A percentile compares a stretch with the other conserved stretches of the same genome.
These are phyloP conservation scores for Dujonia santamariae DNA, from an alignment of 1,139 yeast genomes.

Conservation along the genomic window DNA sequence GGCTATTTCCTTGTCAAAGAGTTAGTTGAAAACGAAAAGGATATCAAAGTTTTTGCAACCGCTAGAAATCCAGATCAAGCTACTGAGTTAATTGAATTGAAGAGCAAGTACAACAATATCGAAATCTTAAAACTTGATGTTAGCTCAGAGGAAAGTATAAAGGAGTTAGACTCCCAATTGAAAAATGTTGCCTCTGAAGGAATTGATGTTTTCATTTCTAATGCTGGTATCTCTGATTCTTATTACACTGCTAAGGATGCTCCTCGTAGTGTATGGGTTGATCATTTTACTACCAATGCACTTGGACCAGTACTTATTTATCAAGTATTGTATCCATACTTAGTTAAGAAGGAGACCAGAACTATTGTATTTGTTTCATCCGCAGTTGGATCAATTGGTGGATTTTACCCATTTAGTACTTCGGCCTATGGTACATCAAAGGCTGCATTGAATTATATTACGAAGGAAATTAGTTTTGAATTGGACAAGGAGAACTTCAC, in stretches of 20 bases:
- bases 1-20: constrained; percentile 15
- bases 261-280: constrained; percentile 13
- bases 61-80: constrained; percentile 15
- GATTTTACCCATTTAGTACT: constrained; percentile 8
- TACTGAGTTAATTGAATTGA: constrained; percentile 7
- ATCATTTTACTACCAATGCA: constrained; percentile 22
- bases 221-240: constrained; percentile 14
- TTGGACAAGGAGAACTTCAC: constrained; percentile 18
- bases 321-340: constrained; percentile 20
- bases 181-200: constrained; percentile 7
- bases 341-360: constrained; percentile 17
- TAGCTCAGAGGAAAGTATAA: constrained; percentile 7
- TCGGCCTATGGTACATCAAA: constrained; percentile 18
- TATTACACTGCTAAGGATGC: constrained; percentile 6
- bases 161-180: constrained; percentile 3
- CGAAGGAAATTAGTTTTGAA: constrained; percentile 6
- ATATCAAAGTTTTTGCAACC: constrained; percentile 14
- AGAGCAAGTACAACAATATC: constrained; percentile 1
- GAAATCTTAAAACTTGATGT: constrained; percentile 7
- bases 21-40: too few relatives aligned
- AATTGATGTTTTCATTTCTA: constrained; percentile 18
- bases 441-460: constrained; percentile 19
- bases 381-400: constrained; percentile 20
- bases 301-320: constrained; percentile 27
- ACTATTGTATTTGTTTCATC: constrained; percentile 24